Percentiles rank a stretch among this genome's conserved stretches.
Conservation (phyloP, 768 basidiomycete genomes). For the Lactarius quietus region DNA sequence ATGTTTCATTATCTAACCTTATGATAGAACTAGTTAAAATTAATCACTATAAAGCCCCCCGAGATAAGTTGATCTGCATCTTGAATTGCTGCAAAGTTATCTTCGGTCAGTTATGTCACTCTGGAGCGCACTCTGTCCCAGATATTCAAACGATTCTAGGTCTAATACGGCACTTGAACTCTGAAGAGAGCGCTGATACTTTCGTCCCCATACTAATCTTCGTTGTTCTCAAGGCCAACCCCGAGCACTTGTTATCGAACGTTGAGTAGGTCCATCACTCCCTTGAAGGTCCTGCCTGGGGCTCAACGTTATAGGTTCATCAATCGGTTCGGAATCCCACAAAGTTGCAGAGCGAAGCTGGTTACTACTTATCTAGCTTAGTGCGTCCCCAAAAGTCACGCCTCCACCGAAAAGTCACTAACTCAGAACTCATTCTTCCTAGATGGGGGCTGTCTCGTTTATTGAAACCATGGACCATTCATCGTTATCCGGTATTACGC, state of each 20-base stretch:
- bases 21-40: constrained; percentile 84
- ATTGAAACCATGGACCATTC: constrained; percentile 98
- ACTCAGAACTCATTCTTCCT: constrained; percentile 1
- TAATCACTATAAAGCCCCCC: constrained; percentile 97
- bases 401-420: not conserved
- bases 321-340: constrained; percentile 88
- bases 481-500: constrained; percentile 87
- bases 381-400: constrained; percentile 43
- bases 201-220: constrained; percentile 95
- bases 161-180: constrained; percentile 79
- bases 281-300: not conserved
- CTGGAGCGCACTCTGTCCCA: constrained; percentile 13
- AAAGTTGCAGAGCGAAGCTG: constrained; percentile 91
- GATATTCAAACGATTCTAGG: constrained; percentile 44
- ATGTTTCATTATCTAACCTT: not conserved
- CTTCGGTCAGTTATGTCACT: constrained; percentile 62
- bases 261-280: constrained; percentile 63
- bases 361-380: constrained; percentile 94
- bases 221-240: constrained; percentile 92
- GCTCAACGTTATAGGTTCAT: constrained; percentile 64
- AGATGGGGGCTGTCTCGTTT: constrained; percentile 97
- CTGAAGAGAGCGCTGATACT: constrained; percentile 87
- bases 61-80: constrained; percentile 97
- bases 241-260: constrained; percentile 89
- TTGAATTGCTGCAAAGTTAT: constrained; percentile 99